A percentile compares a stretch with the other conserved stretches of the same genome.
phyloP scores from a whole-genome alignment of 768 basidiomycete species.

The Cystofilobasidium bisporidii region DNA sequence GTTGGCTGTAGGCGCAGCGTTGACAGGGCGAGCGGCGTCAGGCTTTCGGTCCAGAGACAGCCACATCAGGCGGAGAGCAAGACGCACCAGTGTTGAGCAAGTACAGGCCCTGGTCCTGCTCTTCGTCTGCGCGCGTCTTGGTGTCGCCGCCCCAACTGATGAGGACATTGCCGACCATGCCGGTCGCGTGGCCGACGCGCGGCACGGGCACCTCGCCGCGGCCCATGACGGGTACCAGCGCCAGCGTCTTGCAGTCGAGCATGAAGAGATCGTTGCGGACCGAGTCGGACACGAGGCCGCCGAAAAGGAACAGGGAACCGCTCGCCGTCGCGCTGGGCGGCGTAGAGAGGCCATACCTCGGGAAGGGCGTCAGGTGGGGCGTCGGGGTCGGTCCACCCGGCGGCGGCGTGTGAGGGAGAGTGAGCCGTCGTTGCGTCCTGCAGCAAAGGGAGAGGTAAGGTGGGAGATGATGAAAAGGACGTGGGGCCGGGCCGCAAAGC shows the following conservation, averaged over 20 bases:
- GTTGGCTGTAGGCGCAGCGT: conserved; percentile 50
- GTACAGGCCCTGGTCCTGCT: conserved; percentile 86
- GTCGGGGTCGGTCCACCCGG: conserved; percentile 26
- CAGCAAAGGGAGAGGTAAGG: neutral
- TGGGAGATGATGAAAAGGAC: too few species aligned
- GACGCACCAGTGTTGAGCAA: conserved; percentile 80
- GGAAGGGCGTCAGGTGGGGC: conserved; percentile 75
- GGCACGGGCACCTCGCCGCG: conserved; percentile 78
- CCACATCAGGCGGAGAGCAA: neutral
- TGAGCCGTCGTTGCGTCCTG: conserved; percentile 25
- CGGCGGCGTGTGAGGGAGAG: conserved; percentile 25
- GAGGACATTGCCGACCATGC: conserved; percentile 87
- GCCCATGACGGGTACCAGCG: conserved; percentile 74
- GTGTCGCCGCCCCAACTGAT: conserved; percentile 99
- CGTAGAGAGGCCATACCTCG: conserved; percentile 88
- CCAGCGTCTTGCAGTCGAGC: conserved; percentile 48
- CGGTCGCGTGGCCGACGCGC: conserved; percentile 92
- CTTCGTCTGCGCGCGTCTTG: conserved; percentile 59
- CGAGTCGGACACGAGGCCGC: conserved; percentile 83
- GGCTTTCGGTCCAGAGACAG: neutral
- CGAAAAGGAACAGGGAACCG: conserved; percentile 92
- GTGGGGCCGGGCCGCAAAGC: too few species aligned
- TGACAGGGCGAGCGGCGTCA: neutral
- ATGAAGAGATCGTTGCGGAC: conserved; percentile 88
- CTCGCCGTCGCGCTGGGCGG: conserved; percentile 53